These are phyloP conservation scores for Paraconiothyrium brasiliense DNA, from an alignment of 2,329 filamentous ascomycete genomes.

Conservation along the genomic window DNA sequence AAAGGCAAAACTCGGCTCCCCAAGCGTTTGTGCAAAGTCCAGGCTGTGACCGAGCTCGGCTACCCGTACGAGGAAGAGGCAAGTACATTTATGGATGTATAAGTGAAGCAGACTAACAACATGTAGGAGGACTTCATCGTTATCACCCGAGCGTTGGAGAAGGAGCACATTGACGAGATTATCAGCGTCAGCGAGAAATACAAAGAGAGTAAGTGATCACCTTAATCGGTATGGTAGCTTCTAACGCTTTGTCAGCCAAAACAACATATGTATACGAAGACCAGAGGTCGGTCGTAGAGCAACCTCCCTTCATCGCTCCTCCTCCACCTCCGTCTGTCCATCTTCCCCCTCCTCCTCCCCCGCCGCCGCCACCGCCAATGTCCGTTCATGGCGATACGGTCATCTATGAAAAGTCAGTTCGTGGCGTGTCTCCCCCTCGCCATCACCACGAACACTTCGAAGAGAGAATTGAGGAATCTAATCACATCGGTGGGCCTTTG, in stretches of 20 bases:
- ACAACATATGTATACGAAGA: slow-evolving; percentile 49
- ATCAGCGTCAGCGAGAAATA: slow-evolving; percentile 84
- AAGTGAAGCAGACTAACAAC: slow-evolving; percentile 37
- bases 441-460: slow-evolving; percentile 47
- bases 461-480: slow-evolving; percentile 57
- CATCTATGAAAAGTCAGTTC: slow-evolving; percentile 44
- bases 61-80: slow-evolving; percentile 91
- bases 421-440: slow-evolving; percentile 43
- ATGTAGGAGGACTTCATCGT: slow-evolving; percentile 79
- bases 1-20: slow-evolving; percentile 93
- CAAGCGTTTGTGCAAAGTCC: slow-evolving; percentile 78
- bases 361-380: slow-evolving; percentile 33
- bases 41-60: slow-evolving; percentile 82
- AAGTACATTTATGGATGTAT: slow-evolving; percentile 36
- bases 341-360: slow-evolving; percentile 21
- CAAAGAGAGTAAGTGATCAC: slow-evolving; percentile 54
- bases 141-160: slow-evolving; percentile 83
- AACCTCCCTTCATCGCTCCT: slow-evolving; percentile 21
- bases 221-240: neutral
- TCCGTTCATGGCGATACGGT: slow-evolving; percentile 27
- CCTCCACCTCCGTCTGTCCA: slow-evolving; percentile 20
- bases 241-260: slow-evolving; percentile 37
- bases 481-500: slow-evolving; percentile 57
- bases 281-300: slow-evolving; percentile 24
- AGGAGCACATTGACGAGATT: slow-evolving; percentile 90